Conservation (phyloP, 1,284 basidiomycete genomes). For the Takashimella tepidaria region DNA sequence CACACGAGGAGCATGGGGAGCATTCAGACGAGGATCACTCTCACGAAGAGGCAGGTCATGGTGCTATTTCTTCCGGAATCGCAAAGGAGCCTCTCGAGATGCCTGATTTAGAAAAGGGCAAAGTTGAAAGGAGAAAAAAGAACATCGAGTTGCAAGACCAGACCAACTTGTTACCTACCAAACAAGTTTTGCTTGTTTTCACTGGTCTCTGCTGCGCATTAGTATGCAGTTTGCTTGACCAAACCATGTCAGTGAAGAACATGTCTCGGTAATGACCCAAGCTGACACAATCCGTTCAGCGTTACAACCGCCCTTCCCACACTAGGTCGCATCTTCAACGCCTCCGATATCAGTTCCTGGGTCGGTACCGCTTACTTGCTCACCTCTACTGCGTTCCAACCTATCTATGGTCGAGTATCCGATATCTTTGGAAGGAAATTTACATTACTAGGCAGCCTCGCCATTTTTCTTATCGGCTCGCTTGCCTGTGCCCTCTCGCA, state of each 20-base stretch:
- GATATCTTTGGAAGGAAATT: constrained; percentile 70
- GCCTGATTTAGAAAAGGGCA: background rate
- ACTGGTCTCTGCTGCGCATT: constrained; percentile 51
- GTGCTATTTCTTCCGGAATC: background rate
- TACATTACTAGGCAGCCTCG: constrained; percentile 51
- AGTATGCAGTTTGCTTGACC: constrained; percentile 55
- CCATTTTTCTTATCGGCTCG: constrained; percentile 54
- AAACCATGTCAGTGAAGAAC: constrained; percentile 23
- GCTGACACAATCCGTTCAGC: constrained; percentile 49
- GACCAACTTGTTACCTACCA: constrained; percentile 65
- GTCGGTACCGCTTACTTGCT: constrained; percentile 48
- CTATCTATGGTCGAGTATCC: constrained; percentile 59
- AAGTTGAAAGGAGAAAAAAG: constrained; percentile 11
- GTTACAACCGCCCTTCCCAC: constrained; percentile 64
- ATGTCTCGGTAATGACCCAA: constrained; percentile 47
- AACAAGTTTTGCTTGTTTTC: constrained; percentile 60
- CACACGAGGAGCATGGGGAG: constrained; percentile 28
- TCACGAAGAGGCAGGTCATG: background rate
- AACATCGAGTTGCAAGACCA: constrained; percentile 57
- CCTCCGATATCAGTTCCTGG: constrained; percentile 61
- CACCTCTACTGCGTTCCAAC: constrained; percentile 51
- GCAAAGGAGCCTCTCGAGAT: background rate
- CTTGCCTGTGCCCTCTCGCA: constrained; percentile 55
- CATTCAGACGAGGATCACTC: constrained; percentile 7
- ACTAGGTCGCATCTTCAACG: constrained; percentile 60